Percentiles rank a stretch among this genome's conserved stretches.
These are phyloP conservation scores for Psilocybe azurescens DNA, from an alignment of 768 basidiomycete species.

Conservation along the genomic window DNA sequence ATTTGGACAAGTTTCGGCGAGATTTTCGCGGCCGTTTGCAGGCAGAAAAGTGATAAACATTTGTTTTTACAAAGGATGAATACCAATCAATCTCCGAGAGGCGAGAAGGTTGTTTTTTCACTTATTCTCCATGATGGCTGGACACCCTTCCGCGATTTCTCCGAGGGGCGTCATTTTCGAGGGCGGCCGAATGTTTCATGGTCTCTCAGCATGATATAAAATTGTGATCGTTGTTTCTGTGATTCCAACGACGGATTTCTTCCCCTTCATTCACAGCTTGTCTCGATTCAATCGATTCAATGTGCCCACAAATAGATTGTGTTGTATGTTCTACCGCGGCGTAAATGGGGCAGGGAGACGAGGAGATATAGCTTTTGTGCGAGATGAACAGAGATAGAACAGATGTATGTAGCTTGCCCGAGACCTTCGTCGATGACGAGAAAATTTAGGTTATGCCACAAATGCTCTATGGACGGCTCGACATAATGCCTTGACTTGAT, in stretches of 20 bases:
- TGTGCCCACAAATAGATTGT: conserved; percentile 7
- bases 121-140: conserved; percentile 23
- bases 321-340: conserved; percentile 4
- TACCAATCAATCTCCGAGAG: conserved; percentile 22
- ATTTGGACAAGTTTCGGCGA: conserved; percentile 22
- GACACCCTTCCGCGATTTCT: conserved; percentile 25
- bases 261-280: background rate
- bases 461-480: background rate
- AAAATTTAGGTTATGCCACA: conserved; percentile 5
- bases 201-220: conserved; percentile 10
- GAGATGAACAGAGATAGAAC: conserved; percentile 4
- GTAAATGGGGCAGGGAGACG: conserved; percentile 1
- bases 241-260: background rate
- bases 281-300: background rate
- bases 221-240: conserved; percentile 5
- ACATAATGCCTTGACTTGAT: background rate
- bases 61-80: conserved; percentile 9
- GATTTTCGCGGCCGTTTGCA: conserved; percentile 23
- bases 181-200: conserved; percentile 1
- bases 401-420: background rate
- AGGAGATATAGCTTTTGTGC: background rate
- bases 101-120: conserved; percentile 24
- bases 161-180: conserved; percentile 14
- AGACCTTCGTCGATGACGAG: background rate
- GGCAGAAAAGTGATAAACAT: background rate